Percentiles rank a stretch among this genome's conserved stretches.
phyloP scores from a whole-genome alignment of 176 grass and related monocot species.

The Eragrostis curvula region DNA sequence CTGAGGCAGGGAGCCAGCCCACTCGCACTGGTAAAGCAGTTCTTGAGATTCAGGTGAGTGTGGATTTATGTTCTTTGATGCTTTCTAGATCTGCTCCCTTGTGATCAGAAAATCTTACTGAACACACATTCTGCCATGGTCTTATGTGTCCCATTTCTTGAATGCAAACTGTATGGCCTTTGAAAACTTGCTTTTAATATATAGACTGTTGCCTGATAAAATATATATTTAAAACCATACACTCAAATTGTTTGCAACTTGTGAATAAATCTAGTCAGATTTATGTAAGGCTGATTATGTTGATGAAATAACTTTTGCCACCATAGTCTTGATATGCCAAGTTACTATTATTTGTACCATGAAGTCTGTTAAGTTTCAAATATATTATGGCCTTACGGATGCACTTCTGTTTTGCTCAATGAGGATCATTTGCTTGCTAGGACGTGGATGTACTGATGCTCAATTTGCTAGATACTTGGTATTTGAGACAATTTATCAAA shows the following conservation, averaged over 20 bases:
- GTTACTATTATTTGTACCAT: background rate
- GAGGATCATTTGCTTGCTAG: constrained; percentile 6
- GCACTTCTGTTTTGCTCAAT: background rate
- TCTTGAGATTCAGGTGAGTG: constrained; percentile 86
- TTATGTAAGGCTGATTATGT: constrained; percentile 8
- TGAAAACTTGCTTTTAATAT: constrained; percentile 6
- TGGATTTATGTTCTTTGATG: constrained; percentile 11
- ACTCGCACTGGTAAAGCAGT: constrained; percentile 93
- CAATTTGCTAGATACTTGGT: constrained; percentile 8
- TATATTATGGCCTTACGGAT: constrained; percentile 8
- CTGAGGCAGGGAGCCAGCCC: constrained; percentile 88
- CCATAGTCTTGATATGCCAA: constrained; percentile 6
- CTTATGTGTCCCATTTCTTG: constrained; percentile 12
- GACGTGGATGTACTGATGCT: background rate
- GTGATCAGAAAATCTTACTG: constrained; percentile 10
- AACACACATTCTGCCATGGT: constrained; percentile 1
- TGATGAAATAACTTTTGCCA: background rate
- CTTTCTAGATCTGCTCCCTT: constrained; percentile 27
- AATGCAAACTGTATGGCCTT: background rate
- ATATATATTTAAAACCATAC: constrained; percentile 18
- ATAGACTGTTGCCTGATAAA: background rate
- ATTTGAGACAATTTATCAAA: background rate
- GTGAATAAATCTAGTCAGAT: constrained; percentile 7
- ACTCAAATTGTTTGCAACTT: background rate
- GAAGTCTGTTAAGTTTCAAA: background rate